These are phyloP conservation scores for Eucalyptus sp. DNA, from an alignment of 345 rosid genomes.

Conservation along the genomic window DNA sequence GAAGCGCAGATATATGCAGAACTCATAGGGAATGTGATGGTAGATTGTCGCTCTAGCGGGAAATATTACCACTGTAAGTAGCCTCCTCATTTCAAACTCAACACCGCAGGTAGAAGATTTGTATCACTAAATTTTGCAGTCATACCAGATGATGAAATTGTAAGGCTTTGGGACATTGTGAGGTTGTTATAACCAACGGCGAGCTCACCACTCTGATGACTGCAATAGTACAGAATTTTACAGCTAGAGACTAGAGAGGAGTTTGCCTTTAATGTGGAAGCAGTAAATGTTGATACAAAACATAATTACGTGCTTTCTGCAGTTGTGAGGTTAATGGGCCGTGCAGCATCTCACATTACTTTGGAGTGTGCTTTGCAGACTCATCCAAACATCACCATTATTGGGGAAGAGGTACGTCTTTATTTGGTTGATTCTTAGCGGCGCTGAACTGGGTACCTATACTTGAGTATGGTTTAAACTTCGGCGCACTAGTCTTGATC, in stretches of 20 bases:
- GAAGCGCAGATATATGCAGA: slow-evolving; percentile 76
- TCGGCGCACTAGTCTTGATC: not conserved
- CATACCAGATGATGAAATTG: not conserved
- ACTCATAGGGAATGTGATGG: slow-evolving; percentile 98
- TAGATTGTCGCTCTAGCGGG: slow-evolving; percentile 95
- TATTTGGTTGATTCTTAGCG: not conserved
- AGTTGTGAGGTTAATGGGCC: slow-evolving; percentile 99
- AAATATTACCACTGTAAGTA: slow-evolving; percentile 95
- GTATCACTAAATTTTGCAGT: not conserved
- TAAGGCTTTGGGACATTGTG: not conserved
- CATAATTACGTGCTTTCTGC: not conserved
- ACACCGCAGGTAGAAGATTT: not conserved
- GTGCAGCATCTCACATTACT: slow-evolving; percentile 97
- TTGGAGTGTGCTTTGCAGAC: slow-evolving; percentile 97
- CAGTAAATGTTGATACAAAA: not conserved
- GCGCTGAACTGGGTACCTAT: not conserved
- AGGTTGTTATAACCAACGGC: not conserved
- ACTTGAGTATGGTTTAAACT: not conserved
- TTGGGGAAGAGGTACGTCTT: slow-evolving; percentile 88
- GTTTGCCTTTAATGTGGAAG: not conserved
- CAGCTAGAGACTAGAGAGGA: not conserved
- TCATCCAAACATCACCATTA: slow-evolving; percentile 83
- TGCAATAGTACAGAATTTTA: not conserved
- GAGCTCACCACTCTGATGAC: not conserved
- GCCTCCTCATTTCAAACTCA: not conserved